Conservation (phyloP, 148 eudicot genomes). For the Rhododendron molle region DNA sequence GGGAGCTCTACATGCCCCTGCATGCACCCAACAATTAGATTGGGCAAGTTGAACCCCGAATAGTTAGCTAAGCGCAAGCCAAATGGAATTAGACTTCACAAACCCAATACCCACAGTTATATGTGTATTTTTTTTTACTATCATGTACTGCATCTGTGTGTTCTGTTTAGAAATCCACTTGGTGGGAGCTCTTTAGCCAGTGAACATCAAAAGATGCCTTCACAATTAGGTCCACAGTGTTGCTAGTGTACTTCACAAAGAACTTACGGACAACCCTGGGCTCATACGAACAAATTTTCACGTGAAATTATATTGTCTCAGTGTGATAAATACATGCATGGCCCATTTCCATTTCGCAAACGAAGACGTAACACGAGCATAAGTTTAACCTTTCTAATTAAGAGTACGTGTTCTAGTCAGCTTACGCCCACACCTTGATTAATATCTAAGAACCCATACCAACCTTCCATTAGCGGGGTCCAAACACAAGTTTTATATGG, state of each 20-base stretch:
- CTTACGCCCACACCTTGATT: background rate
- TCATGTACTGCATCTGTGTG: background rate
- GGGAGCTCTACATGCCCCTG: background rate
- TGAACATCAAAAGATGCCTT: background rate
- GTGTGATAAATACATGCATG: background rate
- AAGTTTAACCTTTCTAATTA: background rate
- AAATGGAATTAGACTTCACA: background rate
- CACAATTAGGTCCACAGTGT: background rate
- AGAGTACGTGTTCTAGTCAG: background rate
- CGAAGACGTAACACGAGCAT: background rate
- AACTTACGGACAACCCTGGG: background rate
- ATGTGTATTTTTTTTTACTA: background rate
- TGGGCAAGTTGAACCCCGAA: background rate
- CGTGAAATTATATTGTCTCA: background rate
- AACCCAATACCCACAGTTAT: background rate
- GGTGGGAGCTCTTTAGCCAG: background rate
- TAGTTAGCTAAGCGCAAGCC: background rate
- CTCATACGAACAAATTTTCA: background rate
- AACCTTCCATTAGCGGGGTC: background rate
- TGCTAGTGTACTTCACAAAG: background rate
- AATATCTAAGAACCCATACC: background rate
- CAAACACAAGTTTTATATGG: background rate
- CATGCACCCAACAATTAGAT: background rate
- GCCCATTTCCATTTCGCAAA: background rate
- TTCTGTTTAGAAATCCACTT: background rate